These are phyloP conservation scores for Uronychia binucleata DNA, from an alignment of 73 alveolate species.

Conservation along the genomic window DNA sequence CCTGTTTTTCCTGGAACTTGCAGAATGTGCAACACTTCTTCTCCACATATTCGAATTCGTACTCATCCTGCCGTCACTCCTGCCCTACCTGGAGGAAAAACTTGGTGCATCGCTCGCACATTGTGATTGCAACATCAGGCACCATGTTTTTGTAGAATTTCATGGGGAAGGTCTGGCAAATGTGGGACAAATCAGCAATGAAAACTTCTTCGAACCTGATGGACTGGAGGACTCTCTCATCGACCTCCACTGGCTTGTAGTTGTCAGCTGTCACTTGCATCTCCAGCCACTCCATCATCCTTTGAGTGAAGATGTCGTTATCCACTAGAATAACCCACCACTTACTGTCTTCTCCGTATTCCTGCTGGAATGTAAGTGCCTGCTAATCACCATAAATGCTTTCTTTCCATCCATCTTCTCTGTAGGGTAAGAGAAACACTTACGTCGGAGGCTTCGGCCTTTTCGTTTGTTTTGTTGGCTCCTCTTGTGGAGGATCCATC, in stretches of 20 bases:
- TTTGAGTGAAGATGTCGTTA: conserved; percentile 77
- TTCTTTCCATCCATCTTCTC: conserved; percentile 76
- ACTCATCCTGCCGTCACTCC: conserved; percentile 74
- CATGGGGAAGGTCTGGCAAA: conserved; percentile 73
- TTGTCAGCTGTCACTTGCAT: conserved; percentile 67
- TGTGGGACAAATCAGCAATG: conserved; percentile 77
- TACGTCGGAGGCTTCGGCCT: conserved; percentile 6
- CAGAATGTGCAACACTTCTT: conserved; percentile 90
- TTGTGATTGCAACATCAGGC: conserved; percentile 82
- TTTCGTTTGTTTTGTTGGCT: conserved; percentile 16
- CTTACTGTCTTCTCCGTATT: conserved; percentile 41
- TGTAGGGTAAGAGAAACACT: neutral
- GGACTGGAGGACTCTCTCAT: conserved; percentile 72
- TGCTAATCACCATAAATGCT: conserved; percentile 66
- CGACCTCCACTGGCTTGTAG: conserved; percentile 82
- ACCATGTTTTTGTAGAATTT: conserved; percentile 83
- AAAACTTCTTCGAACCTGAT: conserved; percentile 86
- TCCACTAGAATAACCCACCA: conserved; percentile 14
- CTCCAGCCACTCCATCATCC: conserved; percentile 76
- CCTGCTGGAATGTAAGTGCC: conserved; percentile 65
- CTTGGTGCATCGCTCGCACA: conserved; percentile 78
- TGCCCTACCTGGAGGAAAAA: conserved; percentile 67
- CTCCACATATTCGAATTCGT: conserved; percentile 88
- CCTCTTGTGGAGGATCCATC: conserved; percentile 78
- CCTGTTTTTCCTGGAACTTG: conserved; percentile 35